These are phyloP conservation scores for Bruguiera hainesii DNA, from an alignment of 441 rosid genomes.

Conservation along the genomic window DNA sequence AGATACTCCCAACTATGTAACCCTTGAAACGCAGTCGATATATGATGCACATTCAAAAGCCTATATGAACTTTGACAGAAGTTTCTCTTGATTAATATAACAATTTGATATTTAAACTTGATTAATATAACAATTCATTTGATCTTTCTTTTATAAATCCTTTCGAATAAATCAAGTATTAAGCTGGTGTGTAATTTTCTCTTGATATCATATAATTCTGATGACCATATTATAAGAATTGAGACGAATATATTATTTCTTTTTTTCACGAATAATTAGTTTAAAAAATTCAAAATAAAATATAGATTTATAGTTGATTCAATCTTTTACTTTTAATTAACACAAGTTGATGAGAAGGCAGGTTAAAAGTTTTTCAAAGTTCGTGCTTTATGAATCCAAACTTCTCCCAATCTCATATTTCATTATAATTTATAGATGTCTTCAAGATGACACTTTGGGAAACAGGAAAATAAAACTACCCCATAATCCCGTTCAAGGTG, in stretches of 20 bases:
- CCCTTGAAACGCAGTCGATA: background rate
- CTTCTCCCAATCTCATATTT: background rate
- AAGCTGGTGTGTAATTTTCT: no score
- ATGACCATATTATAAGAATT: no score
- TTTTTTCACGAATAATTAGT: no score
- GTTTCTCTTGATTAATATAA: background rate
- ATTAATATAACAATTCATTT: no score
- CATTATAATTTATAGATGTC: background rate
- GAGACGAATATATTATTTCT: no score
- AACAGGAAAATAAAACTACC: background rate
- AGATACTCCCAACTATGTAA: background rate
- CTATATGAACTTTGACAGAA: no score
- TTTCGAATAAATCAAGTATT: no score
- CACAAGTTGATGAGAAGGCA: background rate
- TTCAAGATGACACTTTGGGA: background rate
- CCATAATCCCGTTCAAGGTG: background rate
- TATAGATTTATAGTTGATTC: no score
- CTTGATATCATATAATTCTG: no score
- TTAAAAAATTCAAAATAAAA: no score
- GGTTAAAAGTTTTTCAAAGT: background rate
- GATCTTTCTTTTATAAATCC: no score
- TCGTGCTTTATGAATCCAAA: background rate
- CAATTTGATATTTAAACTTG: background rate
- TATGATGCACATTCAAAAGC: background rate
- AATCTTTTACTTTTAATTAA: background rate